These are phyloP conservation scores for Lithocarpus polystachyus DNA, from an alignment of 306 rosid species.

Conservation along the genomic window DNA sequence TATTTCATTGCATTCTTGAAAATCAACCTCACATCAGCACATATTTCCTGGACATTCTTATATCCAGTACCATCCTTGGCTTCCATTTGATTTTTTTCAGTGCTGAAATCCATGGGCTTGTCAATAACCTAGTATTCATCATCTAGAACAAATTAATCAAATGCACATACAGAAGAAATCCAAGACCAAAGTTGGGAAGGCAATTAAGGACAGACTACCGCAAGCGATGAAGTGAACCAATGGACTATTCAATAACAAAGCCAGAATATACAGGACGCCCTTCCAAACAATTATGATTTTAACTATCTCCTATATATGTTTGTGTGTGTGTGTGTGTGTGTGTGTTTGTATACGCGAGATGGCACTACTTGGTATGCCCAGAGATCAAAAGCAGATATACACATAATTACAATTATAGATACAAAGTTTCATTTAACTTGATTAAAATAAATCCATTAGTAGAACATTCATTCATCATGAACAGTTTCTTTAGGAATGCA, in stretches of 20 bases:
- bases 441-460: not conserved
- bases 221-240: not conserved
- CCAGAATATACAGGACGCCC: not conserved
- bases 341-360: too few species aligned
- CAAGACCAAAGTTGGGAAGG: not conserved
- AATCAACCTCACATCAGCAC: constrained; percentile 77
- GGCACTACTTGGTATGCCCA: not conserved
- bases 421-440: not conserved
- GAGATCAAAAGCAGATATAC: not conserved
- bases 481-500: not conserved
- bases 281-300: not conserved
- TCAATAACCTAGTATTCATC: constrained; percentile 66
- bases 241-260: not conserved
- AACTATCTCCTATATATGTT: too few species aligned
- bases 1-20: constrained; percentile 89
- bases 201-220: not conserved
- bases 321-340: too few species aligned
- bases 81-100: constrained; percentile 90
- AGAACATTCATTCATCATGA: not conserved
- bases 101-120: constrained; percentile 95
- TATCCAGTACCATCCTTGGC: constrained; percentile 84
- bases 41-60: constrained; percentile 73
- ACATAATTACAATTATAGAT: not conserved
- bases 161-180: constrained; percentile 2
- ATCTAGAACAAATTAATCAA: constrained; percentile 25